A percentile compares a stretch with the other conserved stretches of the same genome.
phyloP scores from a whole-genome alignment of 371 early-diverging fungal species.

The Nematocida displodere region DNA sequence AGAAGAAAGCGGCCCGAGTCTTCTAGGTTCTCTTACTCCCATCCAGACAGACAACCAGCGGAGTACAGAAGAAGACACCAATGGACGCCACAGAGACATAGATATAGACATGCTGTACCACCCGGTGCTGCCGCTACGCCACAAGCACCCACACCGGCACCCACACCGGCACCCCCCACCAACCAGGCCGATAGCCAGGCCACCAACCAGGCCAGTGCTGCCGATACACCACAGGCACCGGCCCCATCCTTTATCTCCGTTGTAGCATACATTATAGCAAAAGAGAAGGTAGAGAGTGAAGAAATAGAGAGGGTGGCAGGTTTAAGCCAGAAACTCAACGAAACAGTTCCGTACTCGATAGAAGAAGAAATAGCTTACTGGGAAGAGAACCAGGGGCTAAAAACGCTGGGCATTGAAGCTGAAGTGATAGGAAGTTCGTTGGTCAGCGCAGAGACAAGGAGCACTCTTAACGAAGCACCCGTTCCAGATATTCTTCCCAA shows the following conservation, averaged over 20 bases:
- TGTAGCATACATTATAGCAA: conserved; percentile 42
- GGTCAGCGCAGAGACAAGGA: conserved; percentile 19
- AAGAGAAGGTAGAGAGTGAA: conserved; percentile 30
- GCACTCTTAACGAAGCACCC: conserved; percentile 29
- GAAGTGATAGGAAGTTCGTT: conserved; percentile 27
- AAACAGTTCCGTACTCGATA: background rate
- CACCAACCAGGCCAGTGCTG: too few relatives aligned
- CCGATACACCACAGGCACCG: too few relatives aligned
- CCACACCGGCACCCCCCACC: background rate
- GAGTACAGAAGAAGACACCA: background rate
- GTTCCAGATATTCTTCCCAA: conserved; percentile 13
- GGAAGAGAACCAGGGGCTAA: conserved; percentile 22
- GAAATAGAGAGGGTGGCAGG: background rate
- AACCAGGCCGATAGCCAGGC: background rate
- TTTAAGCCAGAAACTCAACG: background rate
- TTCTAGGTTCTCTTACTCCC: background rate
- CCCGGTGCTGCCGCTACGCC: background rate
- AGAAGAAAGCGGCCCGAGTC: background rate
- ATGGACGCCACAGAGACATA: background rate
- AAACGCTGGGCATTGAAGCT: background rate
- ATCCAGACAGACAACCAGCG: background rate
- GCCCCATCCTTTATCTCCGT: too few relatives aligned
- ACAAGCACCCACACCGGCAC: background rate
- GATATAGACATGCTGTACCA: background rate
- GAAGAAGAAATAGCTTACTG: conserved; percentile 17